phyloP scores from a whole-genome alignment of 345 rosid species.

The Rhizophora apiculata region DNA sequence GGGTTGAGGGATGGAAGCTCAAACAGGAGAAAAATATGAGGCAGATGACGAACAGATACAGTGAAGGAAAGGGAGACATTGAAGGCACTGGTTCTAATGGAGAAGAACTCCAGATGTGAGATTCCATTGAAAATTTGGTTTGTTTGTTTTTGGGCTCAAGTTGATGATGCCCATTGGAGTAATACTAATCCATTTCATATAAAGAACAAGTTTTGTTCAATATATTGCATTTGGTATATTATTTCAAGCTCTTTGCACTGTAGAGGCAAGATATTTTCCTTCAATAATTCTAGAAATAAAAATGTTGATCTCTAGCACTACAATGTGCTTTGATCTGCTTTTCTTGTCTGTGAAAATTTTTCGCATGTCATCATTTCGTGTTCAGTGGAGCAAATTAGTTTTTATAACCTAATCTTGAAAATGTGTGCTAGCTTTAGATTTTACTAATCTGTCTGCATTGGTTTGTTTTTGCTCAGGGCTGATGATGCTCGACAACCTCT shows the following conservation, averaged over 20 bases:
- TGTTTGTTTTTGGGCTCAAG: not conserved
- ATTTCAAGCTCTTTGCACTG: no score
- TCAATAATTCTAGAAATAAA: no score
- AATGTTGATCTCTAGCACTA: no score
- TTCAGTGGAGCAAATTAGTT: not conserved
- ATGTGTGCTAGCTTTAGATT: not conserved
- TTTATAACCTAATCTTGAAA: not conserved
- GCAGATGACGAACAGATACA: constrained; percentile 59
- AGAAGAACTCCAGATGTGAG: constrained; percentile 95
- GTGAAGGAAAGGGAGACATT: constrained; percentile 89
- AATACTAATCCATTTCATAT: not conserved
- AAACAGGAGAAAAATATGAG: constrained; percentile 88
- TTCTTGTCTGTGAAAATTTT: no score
- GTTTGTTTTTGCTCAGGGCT: constrained; percentile 53
- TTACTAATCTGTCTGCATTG: not conserved
- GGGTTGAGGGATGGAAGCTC: constrained; percentile 99
- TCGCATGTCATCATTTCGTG: not conserved
- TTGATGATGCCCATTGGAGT: not conserved
- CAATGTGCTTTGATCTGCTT: no score
- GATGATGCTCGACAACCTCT: constrained; percentile 91
- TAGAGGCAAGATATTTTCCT: no score
- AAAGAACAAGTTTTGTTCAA: not conserved
- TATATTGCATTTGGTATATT: no score
- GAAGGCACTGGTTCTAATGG: constrained; percentile 99
- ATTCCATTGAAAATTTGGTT: not conserved